Evolutionary conservation across 257 asterid species (phyloP), one percentile per base, ranked within the genome.

Genomic region (Solanum microdontum): DNA sequence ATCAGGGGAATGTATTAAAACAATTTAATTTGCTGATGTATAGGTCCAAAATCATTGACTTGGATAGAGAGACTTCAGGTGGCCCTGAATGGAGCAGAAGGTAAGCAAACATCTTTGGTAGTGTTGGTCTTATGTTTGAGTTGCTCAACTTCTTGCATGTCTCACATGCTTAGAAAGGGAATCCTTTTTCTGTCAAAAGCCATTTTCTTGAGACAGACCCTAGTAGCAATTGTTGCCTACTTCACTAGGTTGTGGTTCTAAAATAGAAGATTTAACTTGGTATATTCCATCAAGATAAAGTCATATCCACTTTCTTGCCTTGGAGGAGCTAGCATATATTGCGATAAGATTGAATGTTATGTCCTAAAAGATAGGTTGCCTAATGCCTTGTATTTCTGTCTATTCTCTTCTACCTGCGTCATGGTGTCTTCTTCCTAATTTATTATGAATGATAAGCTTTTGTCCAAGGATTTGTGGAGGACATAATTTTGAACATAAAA

Each of bases 51-150:
- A 39, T 89, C 74, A 45, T 74, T 93, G 90, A 90, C 90, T 51
- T 93, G 93, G 95, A 72, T 82, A 21, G 88, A 48, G 72, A 90
- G 93, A 73, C 90, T 93, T 86, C 79, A 83, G 28, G 90, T 93
- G 30, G 86, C 91, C 69, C 12, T 70, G 72, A 92, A 89, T 87
- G 90, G 92, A 58, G 93, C 90, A 30, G 89, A 91, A 91, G 95
- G 95, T 93, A 64, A 87, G 26, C 64, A 40, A 24, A 43, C 23
- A 76, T 40, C 37, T 79, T 19, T 79, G 60, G 5, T 43, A 6
- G 34, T 40, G 60, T 7, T 12, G 23, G 4, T 24, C 84, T 24
- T 43, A 14, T 24, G 12, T 32, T 11, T 72, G 43, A 32, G 79
- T 72, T 32, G 10, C 43, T 72, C 14, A 69, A 72, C 79, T 72